Evolutionary conservation across 164 flowering plant species (phyloP).

Genomic region (Houttuynia cordata): DNA sequence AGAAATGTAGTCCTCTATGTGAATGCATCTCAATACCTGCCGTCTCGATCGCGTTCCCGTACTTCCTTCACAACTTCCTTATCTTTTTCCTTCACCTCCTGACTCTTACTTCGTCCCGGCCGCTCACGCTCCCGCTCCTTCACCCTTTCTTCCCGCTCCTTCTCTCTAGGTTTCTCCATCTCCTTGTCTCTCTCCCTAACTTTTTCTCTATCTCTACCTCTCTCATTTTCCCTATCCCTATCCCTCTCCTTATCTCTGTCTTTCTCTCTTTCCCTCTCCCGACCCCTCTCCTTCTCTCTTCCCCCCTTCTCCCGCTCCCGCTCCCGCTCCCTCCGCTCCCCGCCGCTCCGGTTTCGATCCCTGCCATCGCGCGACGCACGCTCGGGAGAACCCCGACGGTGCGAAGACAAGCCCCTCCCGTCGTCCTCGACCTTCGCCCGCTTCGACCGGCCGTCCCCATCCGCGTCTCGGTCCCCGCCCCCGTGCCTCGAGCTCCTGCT

Average conservation of each 20-base stretch:
- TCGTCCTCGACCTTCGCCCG: conserved; percentile 28
- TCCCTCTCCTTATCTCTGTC: conserved; percentile 15
- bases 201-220: conserved; percentile 13
- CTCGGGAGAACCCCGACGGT: conserved; percentile 3
- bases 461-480: conserved; percentile 19
- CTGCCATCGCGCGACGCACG: conserved; percentile 19
- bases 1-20: no score
- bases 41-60: conserved; percentile 26
- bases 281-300: conserved; percentile 7
- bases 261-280: conserved; percentile 9
- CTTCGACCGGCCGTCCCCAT: conserved; percentile 26
- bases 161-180: conserved; percentile 6
- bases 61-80: conserved; percentile 21
- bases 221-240: conserved; percentile 12
- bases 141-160: conserved; percentile 15
- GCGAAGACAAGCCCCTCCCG: conserved; percentile 14
- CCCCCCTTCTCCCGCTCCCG: conserved; percentile 13
- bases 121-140: conserved; percentile 10
- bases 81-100: conserved; percentile 1
- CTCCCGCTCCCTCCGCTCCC: conserved; percentile 15
- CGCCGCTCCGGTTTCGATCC: conserved; percentile 26
- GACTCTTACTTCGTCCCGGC: neutral
- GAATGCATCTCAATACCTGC: conserved; percentile 24
- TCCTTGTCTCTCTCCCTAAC: conserved; percentile 18
- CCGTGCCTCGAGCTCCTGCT: conserved; percentile 37